phyloP scores from a whole-genome alignment of 1,284 basidiomycete genomes.

The Microbotryomycetes sp. region DNA sequence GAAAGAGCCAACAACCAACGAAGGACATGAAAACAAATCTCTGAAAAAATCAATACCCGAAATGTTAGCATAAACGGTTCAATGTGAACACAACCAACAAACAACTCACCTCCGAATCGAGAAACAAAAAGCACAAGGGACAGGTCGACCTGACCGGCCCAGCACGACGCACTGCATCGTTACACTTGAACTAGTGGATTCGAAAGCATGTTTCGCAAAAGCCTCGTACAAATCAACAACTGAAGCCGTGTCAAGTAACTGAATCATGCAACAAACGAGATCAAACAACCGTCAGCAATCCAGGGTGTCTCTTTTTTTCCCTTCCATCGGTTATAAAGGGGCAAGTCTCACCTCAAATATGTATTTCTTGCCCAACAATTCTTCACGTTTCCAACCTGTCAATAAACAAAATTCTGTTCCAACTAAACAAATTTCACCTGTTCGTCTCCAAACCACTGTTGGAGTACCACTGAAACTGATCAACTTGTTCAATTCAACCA shows the following conservation, averaged over 20 bases:
- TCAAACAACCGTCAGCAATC: neutral
- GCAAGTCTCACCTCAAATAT: constrained; percentile 67
- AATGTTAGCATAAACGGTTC: neutral
- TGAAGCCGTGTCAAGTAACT: constrained; percentile 34
- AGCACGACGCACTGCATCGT: constrained; percentile 82
- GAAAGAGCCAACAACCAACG: constrained; percentile 33
- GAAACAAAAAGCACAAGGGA: constrained; percentile 85
- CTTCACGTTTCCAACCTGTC: constrained; percentile 78
- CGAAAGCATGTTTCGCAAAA: constrained; percentile 88
- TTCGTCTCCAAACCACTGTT: constrained; percentile 96
- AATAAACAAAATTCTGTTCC: constrained; percentile 94
- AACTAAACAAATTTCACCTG: constrained; percentile 93
- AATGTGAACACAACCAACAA: constrained; percentile 57
- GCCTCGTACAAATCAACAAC: constrained; percentile 93
- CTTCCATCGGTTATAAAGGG: constrained; percentile 7
- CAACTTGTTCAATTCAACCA: constrained; percentile 91
- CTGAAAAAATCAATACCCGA: neutral
- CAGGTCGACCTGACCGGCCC: constrained; percentile 70
- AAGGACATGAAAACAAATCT: constrained; percentile 18
- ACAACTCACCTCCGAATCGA: constrained; percentile 85
- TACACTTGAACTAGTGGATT: constrained; percentile 82
- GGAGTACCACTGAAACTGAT: constrained; percentile 98
- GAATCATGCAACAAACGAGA: neutral
- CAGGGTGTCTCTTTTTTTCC: constrained; percentile 11
- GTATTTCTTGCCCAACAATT: constrained; percentile 68